A percentile compares a stretch with the other conserved stretches of the same genome.
Conservation (phyloP, 805 yeast genomes). For the Kregervanrija pseudodelftensis region DNA sequence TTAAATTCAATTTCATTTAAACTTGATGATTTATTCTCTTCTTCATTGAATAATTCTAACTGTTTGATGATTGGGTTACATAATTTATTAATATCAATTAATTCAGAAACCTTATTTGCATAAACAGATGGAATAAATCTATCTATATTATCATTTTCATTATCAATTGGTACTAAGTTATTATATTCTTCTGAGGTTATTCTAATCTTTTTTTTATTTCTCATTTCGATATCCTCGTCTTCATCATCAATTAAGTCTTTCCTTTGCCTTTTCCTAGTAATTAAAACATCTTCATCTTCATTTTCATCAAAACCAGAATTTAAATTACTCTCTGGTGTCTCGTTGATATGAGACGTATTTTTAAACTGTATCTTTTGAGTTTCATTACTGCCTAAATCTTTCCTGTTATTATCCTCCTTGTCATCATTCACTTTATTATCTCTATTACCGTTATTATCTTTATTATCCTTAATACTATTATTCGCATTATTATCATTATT, state of each 20-base stretch:
- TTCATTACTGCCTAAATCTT: background rate
- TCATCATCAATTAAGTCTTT: constrained; percentile 3
- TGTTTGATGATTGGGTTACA: constrained; percentile 14
- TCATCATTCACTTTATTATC: constrained; percentile 2
- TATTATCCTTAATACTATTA: constrained; percentile 6
- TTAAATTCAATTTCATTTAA: constrained; percentile 47
- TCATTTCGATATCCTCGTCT: constrained; percentile 1
- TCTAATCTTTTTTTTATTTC: background rate
- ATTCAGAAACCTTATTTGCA: constrained; percentile 6
- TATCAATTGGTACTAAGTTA: constrained; percentile 4
- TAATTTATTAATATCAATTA: constrained; percentile 17
- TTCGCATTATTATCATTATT: constrained; percentile 1
- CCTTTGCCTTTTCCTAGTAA: background rate
- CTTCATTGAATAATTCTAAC: constrained; percentile 30
- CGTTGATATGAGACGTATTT: too few relatives aligned
- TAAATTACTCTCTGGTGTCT: background rate
- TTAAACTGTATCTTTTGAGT: constrained; percentile 1
- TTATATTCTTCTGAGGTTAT: background rate
- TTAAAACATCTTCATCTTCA: constrained; percentile 10
- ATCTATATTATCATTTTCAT: constrained; percentile 14
- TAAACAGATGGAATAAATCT: constrained; percentile 39
- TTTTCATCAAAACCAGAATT: constrained; percentile 8
- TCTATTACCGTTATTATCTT: constrained; percentile 3
- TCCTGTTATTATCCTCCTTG: background rate
- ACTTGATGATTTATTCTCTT: constrained; percentile 57